phyloP scores from a whole-genome alignment of 139 green algal genomes.

The Microglena sp. region DNA sequence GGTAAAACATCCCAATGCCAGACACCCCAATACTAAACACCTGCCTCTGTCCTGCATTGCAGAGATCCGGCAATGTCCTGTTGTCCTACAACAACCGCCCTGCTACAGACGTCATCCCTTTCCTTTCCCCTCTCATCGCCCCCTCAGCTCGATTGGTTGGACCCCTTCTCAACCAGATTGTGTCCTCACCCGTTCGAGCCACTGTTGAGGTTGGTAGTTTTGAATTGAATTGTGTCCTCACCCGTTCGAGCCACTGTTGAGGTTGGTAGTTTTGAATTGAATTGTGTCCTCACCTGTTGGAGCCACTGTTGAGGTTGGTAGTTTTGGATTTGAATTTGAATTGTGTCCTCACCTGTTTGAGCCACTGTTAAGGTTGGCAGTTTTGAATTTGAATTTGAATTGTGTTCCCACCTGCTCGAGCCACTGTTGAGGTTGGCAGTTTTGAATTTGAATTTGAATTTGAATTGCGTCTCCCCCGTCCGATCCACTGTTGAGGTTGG shows the following conservation, averaged over 20 bases:
- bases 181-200: constrained; percentile 48
- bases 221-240: constrained; percentile 60
- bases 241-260: constrained; percentile 46
- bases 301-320: constrained; percentile 51
- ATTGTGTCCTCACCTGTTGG: constrained; percentile 57
- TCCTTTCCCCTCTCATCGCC: constrained; percentile 70
- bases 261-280: constrained; percentile 67
- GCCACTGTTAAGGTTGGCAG: constrained; percentile 39
- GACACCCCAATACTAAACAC: too few species aligned
- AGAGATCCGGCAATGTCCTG: constrained; percentile 71
- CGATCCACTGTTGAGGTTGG: constrained; percentile 43
- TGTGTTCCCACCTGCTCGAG: constrained; percentile 49
- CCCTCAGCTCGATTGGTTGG: constrained; percentile 56
- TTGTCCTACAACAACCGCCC: constrained; percentile 89
- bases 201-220: constrained; percentile 59
- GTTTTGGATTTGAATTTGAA: constrained; percentile 61
- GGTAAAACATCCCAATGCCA: too few species aligned
- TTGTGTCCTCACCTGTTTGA: constrained; percentile 56
- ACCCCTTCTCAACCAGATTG: constrained; percentile 64
- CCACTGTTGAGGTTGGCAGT: constrained; percentile 59
- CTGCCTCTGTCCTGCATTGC: too few species aligned
- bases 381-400: constrained; percentile 69
- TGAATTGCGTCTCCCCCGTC: constrained; percentile 62
- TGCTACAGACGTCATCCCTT: constrained; percentile 59
- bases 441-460: constrained; percentile 56